Percentiles rank a stretch among this genome's conserved stretches.
Evolutionary conservation across 2,329 filamentous ascomycete genomes (phyloP).

Genomic region (Penicillium hordei): DNA sequence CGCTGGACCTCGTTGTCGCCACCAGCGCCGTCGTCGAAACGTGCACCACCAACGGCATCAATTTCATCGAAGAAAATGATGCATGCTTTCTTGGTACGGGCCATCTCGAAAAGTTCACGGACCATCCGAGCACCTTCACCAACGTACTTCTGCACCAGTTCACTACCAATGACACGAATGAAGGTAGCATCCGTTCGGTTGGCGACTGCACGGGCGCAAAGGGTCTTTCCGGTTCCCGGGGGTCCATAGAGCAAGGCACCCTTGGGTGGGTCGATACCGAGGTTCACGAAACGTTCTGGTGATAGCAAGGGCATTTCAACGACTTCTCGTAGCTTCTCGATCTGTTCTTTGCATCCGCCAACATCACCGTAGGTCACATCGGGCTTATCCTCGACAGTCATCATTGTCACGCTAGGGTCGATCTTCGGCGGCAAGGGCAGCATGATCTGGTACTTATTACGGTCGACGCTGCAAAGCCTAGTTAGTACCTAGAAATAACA

Average conservation of each 20-base stretch:
- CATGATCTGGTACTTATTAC: constrained; percentile 99
- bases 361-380: constrained; percentile 99
- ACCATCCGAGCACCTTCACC: constrained; percentile 98
- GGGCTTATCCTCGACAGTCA: constrained; percentile 99
- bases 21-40: constrained; percentile 94
- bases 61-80: constrained; percentile 99
- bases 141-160: constrained; percentile 98
- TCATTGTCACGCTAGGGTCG: constrained; percentile 98
- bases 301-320: constrained; percentile 98
- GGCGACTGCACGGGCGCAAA: constrained; percentile 94
- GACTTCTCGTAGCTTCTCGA: constrained; percentile 97
- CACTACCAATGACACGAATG: constrained; percentile 96
- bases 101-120: constrained; percentile 98
- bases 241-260: constrained; percentile 95
- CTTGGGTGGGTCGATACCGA: constrained; percentile 99
- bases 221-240: constrained; percentile 97
- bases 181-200: constrained; percentile 98
- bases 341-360: constrained; percentile 98
- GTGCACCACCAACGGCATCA: constrained; percentile 90
- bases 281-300: constrained; percentile 93
- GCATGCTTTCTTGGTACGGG: constrained; percentile 97
- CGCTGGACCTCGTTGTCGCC: constrained; percentile 97
- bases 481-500: constrained; percentile 7
- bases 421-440: constrained; percentile 96
- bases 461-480: constrained; percentile 66